Evolutionary conservation across 306 rosid genomes (phyloP).

Genomic region (Malus fusca): DNA sequence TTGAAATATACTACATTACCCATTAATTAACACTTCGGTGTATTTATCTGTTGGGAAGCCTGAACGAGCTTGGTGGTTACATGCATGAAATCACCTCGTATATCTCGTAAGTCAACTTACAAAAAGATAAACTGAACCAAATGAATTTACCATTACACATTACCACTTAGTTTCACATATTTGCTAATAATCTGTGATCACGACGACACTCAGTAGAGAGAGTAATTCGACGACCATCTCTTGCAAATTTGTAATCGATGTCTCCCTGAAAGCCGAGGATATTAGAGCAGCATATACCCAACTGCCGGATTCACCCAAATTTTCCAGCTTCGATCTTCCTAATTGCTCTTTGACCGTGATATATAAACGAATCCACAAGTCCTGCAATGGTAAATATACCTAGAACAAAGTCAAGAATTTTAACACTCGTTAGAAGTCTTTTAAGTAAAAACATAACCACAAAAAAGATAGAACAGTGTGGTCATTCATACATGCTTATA

Average conservation of each 20-base stretch:
- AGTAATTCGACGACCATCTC: background rate
- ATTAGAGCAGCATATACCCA: background rate
- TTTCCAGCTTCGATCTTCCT: slow-evolving; percentile 65
- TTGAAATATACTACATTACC: no score
- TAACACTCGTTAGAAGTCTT: slow-evolving; percentile 5
- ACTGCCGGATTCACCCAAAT: slow-evolving; percentile 28
- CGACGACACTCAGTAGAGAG: background rate
- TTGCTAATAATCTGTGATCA: background rate
- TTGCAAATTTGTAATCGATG: background rate
- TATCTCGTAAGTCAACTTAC: background rate
- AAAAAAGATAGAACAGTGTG: background rate
- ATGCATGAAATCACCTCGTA: background rate
- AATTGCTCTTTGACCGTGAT: slow-evolving; percentile 60
- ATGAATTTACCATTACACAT: background rate
- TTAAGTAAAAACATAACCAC: background rate
- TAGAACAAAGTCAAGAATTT: slow-evolving; percentile 16
- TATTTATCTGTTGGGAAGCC: no score
- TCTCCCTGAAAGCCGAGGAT: slow-evolving; percentile 9
- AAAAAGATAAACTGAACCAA: background rate
- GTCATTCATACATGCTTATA: background rate
- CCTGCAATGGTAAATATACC: slow-evolving; percentile 82
- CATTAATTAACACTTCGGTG: no score
- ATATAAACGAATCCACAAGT: slow-evolving; percentile 66
- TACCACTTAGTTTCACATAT: background rate
- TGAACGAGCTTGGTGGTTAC: background rate